Base-by-base conservation (phyloP, 106 monocot genomes). In the Platanthera zijinensis region DNA sequence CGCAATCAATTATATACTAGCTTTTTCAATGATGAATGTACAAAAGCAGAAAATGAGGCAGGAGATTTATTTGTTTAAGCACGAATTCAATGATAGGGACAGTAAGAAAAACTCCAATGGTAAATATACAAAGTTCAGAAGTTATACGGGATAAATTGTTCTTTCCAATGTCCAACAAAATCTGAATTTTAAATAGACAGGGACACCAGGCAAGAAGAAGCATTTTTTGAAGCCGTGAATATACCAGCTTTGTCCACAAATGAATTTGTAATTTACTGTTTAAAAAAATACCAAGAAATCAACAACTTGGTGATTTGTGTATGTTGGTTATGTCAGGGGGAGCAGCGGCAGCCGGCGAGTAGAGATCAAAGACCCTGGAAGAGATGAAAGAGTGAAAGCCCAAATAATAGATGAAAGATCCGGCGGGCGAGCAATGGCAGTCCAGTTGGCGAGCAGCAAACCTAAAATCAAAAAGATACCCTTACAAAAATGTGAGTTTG, bases 251-350 rank as follows among this genome's bases (percentile, higher is more conserved):
- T 62, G 70, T 17, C 8, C 47, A n/a, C 67, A 66, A 48, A 6
- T 7, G 52, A 18, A 59, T 74, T 5, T 9, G 50, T 22, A 73
- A 30, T 62, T 74, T 25, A 22, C 77, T 47, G 21, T 48, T 66
- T 72, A 78, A 71, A 39, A 69, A 79, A n/a, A 57, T 12, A 72
- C 39, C 47, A 72, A 74, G 19, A 76, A 72, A 32, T 94, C 91
- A 94, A 82, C 95, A 95, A 28, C 89, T 83, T 89, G 91, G 89
- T 25, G 91, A n/a, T n/a, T n/a, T n/a, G n/a, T n/a, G n/a, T n/a
- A n/a, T n/a, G n/a, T n/a, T n/a, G n/a, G n/a, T n/a, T n/a, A n/a
- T n/a, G n/a, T n/a, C n/a, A n/a, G n/a, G n/a, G n/a, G n/a, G n/a
- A n/a, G n/a, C n/a, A n/a, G n/a, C n/a, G n/a, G n/a, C n/a, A n/a